Evolutionary conservation across 2,329 filamentous ascomycete species (phyloP).

Genomic region (Phaeosphaeria sp.): DNA sequence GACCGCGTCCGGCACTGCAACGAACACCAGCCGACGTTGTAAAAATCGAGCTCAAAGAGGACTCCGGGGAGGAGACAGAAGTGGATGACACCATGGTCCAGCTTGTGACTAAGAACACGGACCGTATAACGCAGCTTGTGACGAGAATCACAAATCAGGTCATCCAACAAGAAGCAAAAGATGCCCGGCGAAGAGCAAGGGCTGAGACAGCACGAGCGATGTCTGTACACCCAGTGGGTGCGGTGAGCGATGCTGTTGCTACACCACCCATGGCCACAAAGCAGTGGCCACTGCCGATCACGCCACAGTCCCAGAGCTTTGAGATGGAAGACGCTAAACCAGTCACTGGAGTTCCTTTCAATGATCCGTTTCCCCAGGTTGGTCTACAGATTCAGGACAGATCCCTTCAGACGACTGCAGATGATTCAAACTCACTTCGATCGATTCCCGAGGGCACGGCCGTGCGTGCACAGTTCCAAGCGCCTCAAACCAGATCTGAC

Average conservation of each 20-base stretch:
- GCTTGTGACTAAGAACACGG: not conserved
- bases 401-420: not conserved
- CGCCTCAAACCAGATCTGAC: not conserved
- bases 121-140: not conserved
- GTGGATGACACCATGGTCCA: constrained; percentile 20
- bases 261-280: not conserved
- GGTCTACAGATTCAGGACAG: not conserved
- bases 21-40: constrained; percentile 2
- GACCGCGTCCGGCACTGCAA: constrained; percentile 8
- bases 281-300: not conserved
- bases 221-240: not conserved
- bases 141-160: too few relatives aligned
- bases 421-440: not conserved
- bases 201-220: not conserved
- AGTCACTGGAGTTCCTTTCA: not conserved
- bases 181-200: not conserved
- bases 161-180: not conserved
- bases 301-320: not conserved
- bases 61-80: constrained; percentile 29
- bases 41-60: constrained; percentile 9
- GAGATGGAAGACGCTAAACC: not conserved
- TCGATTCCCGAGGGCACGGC: not conserved
- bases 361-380: not conserved
- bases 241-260: not conserved
- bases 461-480: not conserved